These are phyloP conservation scores for Quercus phellos DNA, from an alignment of 331 rosid genomes.

Conservation along the genomic window DNA sequence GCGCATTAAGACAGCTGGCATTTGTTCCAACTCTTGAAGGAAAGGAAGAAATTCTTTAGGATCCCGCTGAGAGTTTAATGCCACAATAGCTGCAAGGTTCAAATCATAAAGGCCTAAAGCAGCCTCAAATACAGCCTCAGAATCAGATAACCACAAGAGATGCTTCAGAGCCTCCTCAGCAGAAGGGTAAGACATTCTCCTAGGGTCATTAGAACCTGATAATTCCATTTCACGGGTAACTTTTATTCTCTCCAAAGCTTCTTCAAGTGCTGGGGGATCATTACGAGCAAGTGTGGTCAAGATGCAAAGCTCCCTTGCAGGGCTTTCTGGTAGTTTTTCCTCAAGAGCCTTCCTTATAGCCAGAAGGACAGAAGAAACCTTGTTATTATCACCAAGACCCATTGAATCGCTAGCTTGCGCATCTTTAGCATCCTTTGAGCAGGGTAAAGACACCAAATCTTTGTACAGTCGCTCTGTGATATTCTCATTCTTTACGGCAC, in stretches of 20 bases:
- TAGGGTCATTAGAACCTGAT: conserved; percentile 54
- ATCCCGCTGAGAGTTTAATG: conserved; percentile 92
- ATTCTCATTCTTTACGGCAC: conserved; percentile 82
- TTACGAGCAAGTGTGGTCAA: conserved; percentile 92
- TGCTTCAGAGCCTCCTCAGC: conserved; percentile 96
- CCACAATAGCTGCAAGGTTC: conserved; percentile 92
- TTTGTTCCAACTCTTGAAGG: conserved; percentile 72
- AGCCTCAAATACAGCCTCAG: conserved; percentile 83
- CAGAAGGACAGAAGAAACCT: conserved; percentile 71
- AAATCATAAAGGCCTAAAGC: conserved; percentile 97
- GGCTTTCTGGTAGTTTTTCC: conserved; percentile 66
- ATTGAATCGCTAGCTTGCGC: conserved; percentile 31
- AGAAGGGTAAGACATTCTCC: conserved; percentile 57
- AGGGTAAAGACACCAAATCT: conserved; percentile 35
- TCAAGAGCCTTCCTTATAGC: conserved; percentile 83
- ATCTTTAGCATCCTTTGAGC: conserved; percentile 35
- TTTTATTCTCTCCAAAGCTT: conserved; percentile 87
- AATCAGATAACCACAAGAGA: conserved; percentile 88
- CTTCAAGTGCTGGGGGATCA: conserved; percentile 93
- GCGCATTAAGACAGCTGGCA: conserved; percentile 71
- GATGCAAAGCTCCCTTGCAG: conserved; percentile 90
- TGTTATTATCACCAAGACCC: conserved; percentile 41
- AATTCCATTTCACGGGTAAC: conserved; percentile 75
- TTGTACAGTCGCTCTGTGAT: conserved; percentile 67
- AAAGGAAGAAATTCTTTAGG: conserved; percentile 96